Evolutionary conservation across 352 stramenopile genomes (phyloP).

Genomic region (Phytophthora quininea): DNA sequence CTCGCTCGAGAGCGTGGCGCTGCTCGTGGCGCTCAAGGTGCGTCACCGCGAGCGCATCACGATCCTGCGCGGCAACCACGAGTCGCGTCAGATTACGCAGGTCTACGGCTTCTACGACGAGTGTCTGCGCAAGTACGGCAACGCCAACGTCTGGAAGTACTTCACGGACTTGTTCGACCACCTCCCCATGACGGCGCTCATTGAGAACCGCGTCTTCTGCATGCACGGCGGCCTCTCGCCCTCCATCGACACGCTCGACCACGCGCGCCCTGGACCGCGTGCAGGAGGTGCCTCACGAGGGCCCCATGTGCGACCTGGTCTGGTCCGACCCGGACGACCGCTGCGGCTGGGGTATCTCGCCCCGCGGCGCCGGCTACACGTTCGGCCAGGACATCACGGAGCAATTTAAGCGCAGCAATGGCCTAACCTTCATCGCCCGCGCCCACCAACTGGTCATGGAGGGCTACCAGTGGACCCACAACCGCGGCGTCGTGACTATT

Average conservation of each 20-base stretch:
- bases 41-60: slow-evolving; percentile 87
- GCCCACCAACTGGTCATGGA: slow-evolving; percentile 94
- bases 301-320: slow-evolving; percentile 89
- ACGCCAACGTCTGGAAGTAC: slow-evolving; percentile 92
- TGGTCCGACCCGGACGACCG: slow-evolving; percentile 91
- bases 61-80: slow-evolving; percentile 87
- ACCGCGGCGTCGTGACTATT: slow-evolving; percentile 92
- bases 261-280: slow-evolving; percentile 85
- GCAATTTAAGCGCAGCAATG: slow-evolving; percentile 91
- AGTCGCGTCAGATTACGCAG: slow-evolving; percentile 96
- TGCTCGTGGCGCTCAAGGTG: slow-evolving; percentile 87
- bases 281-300: slow-evolving; percentile 88
- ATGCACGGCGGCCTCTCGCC: slow-evolving; percentile 90
- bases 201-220: slow-evolving; percentile 91
- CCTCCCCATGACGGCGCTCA: slow-evolving; percentile 87
- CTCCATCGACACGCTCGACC: slow-evolving; percentile 89
- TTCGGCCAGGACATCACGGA: slow-evolving; percentile 90
- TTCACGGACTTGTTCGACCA: slow-evolving; percentile 91
- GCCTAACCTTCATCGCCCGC: slow-evolving; percentile 85
- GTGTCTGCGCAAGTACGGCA: slow-evolving; percentile 96
- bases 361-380: slow-evolving; percentile 85
- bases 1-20: slow-evolving; percentile 82
- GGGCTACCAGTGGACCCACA: slow-evolving; percentile 93
- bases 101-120: slow-evolving; percentile 99
- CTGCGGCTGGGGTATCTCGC: slow-evolving; percentile 88